These are phyloP conservation scores for Penicillium steckii DNA, from an alignment of 495 filamentous ascomycete genomes.

Conservation along the genomic window DNA sequence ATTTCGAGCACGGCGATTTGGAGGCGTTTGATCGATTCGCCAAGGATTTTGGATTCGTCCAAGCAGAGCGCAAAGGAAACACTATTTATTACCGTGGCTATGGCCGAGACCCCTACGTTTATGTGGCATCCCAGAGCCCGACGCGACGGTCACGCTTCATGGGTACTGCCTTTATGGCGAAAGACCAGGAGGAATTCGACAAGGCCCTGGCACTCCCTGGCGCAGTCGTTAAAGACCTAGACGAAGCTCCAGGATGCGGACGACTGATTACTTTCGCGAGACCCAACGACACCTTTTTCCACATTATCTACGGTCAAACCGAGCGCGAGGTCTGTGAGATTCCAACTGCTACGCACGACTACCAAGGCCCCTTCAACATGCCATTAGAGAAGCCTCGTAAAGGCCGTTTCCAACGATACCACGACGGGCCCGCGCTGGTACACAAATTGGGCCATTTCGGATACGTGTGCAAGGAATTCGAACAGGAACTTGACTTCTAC, in stretches of 20 bases:
- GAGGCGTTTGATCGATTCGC: slow-evolving; percentile 48
- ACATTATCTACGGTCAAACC: slow-evolving; percentile 24
- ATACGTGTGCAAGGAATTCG: slow-evolving; percentile 55
- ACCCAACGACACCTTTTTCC: slow-evolving; percentile 23
- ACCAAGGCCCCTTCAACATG: slow-evolving; percentile 12
- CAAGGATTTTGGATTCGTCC: slow-evolving; percentile 54
- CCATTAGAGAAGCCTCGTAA: slow-evolving; percentile 17
- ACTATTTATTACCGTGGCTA: slow-evolving; percentile 59
- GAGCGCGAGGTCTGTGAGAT: slow-evolving; percentile 5
- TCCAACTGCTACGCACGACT: slow-evolving; percentile 11
- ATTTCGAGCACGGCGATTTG: slow-evolving; percentile 54
- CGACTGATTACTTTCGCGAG: slow-evolving; percentile 20
- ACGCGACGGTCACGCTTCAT: slow-evolving; percentile 43
- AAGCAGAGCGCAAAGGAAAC: slow-evolving; percentile 37
- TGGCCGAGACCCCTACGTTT: slow-evolving; percentile 54
- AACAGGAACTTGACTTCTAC: slow-evolving; percentile 57
- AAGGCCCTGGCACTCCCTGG: slow-evolving; percentile 16
- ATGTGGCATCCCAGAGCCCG: slow-evolving; percentile 41
- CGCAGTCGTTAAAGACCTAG: slow-evolving; percentile 12
- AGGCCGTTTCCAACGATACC: slow-evolving; percentile 36
- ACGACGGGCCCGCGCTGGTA: slow-evolving; percentile 57
- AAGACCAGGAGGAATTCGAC: slow-evolving; percentile 52
- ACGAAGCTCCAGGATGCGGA: slow-evolving; percentile 28
- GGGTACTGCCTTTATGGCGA: slow-evolving; percentile 52
- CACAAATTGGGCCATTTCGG: slow-evolving; percentile 73